Evolutionary conservation across 1,139 yeast species (phyloP).

Genomic region (Debaryomyces subglobosus): DNA sequence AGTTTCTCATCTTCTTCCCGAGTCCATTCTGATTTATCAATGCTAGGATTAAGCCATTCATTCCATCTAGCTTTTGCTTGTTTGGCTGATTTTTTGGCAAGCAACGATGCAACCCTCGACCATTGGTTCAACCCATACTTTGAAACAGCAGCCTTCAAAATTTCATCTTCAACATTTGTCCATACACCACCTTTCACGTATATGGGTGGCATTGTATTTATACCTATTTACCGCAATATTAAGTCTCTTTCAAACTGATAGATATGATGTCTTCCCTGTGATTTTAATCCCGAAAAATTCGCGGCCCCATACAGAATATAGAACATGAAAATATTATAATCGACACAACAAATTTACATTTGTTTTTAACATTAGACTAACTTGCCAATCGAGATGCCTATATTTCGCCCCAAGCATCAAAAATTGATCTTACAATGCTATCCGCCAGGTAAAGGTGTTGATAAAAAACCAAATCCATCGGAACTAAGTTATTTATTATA

Average conservation of each 20-base stretch:
- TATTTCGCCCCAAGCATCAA: conserved; percentile 82
- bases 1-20: conserved; percentile 77
- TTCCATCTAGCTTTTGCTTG: conserved; percentile 95
- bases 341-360: neutral
- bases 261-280: neutral
- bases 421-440: conserved; percentile 88
- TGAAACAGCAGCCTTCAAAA: conserved; percentile 85
- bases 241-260: neutral
- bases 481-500: conserved; percentile 86
- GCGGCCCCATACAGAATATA: neutral
- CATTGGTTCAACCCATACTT: conserved; percentile 95
- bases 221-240: neutral
- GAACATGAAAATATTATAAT: neutral
- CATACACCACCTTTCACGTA: conserved; percentile 89
- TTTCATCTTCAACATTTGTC: conserved; percentile 91
- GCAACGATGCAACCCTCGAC: conserved; percentile 87
- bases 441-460: conserved; percentile 83
- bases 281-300: conserved; percentile 5
- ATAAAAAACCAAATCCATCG: conserved; percentile 88
- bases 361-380: neutral
- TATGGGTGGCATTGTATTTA: conserved; percentile 43
- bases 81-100: conserved; percentile 83
- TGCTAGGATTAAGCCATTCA: conserved; percentile 81
- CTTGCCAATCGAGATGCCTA: conserved; percentile 16
- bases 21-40: conserved; percentile 69